Base-by-base conservation (phyloP, 192 early-diverging fungal species). In the Coemansia pectinata region DNA sequence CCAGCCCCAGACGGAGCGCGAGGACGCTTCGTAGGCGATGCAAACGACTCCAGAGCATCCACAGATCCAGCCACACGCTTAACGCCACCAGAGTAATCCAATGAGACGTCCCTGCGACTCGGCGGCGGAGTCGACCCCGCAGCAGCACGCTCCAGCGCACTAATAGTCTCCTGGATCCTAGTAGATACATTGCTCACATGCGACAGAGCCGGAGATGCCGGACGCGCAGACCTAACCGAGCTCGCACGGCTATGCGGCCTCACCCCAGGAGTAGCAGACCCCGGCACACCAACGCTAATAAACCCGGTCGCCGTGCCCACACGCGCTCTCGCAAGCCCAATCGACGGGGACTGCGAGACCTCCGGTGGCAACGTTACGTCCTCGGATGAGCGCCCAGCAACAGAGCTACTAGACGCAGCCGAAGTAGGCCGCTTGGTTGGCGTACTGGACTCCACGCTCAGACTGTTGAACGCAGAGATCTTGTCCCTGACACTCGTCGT, bases 151-250 rank as follows among this genome's bases (percentile, higher is more conserved):
- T 81, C 74, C 45, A 82, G 48, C 50, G 66, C 58, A 45, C 58
- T 59, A 12, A 82, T 82, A 12, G 79, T 66, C 7, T 77, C 74
- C 58, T 77, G 74, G 14, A 82, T 63, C 0, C 79, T 45, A 6
- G 62, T 55, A 7, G 79, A 82, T 7, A 76, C 74, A 9, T 65
- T 77, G 44, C 79, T 82, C 17, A 45, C 58, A 14, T 70, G 70
- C 17, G 79, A 82, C 9, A 77, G 47, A 19, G 79, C 79, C 19
- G 79, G 74, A 12, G 79, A 81, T n/a, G 25, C 78, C 1, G 79
- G 47, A 11, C 79, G 69, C 8, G 44, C 62, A 23, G 59, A 63
- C 23, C 36, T 36, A 23, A 62, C 36, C 3, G 58, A 38, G 47
- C 66, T 78, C 4, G 65, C 42, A 8, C 62, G 40, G 19, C 73